Conservation (phyloP, 495 filamentous ascomycete species). For the Opeltia flavorubescens region DNA sequence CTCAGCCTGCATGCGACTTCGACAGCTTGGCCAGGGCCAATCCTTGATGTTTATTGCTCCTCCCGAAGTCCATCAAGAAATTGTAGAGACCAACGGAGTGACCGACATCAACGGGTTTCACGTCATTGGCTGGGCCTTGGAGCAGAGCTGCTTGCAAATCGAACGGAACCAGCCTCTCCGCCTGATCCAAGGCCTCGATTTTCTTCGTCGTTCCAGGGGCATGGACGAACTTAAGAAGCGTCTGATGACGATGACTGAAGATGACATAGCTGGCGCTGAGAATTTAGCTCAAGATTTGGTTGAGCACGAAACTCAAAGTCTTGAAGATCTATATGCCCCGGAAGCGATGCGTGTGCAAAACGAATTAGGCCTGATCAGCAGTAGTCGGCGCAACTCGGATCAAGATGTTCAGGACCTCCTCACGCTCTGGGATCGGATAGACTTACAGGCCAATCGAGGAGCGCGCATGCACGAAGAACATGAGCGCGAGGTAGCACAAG, state of each 20-base stretch:
- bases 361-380: not conserved
- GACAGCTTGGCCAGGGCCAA: conserved; percentile 8
- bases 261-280: not conserved
- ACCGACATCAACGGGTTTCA: not conserved
- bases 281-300: not conserved
- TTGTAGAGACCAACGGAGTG: not conserved
- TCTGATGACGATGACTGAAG: not conserved
- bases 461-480: conserved; percentile 50
- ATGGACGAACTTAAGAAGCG: not conserved
- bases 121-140: conserved; percentile 1
- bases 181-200: not conserved
- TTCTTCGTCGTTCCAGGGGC: not conserved
- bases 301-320: not conserved
- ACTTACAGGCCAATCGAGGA: not conserved
- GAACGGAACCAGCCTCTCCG: not conserved
- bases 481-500: conserved; percentile 51
- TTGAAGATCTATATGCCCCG: not conserved
- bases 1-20: conserved; percentile 8
- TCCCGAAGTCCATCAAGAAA: conserved; percentile 3
- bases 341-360: not conserved
- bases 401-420: conserved; percentile 1
- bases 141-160: conserved; percentile 3
- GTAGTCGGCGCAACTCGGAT: not conserved
- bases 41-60: conserved; percentile 5
- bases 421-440: not conserved